A percentile compares a stretch with the other conserved stretches of the same genome.
Evolutionary conservation across 805 yeast species (phyloP).

Genomic region (Allodekkera sacchari): DNA sequence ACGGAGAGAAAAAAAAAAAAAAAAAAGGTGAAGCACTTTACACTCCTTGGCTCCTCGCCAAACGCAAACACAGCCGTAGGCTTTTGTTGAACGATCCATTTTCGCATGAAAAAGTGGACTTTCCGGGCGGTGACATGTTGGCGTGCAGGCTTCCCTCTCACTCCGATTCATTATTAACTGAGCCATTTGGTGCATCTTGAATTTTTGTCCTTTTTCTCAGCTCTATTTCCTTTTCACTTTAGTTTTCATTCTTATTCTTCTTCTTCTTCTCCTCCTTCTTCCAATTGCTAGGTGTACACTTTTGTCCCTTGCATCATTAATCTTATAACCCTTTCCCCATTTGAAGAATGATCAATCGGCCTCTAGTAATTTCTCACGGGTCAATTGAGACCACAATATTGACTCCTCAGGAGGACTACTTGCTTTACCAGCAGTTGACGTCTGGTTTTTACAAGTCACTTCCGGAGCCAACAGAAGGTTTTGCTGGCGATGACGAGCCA

Average conservation of each 20-base stretch:
- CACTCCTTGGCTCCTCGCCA: too few relatives aligned
- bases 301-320: not conserved
- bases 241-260: too few relatives aligned
- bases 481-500: constrained; percentile 83
- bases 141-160: too few relatives aligned
- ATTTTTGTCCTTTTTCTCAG: not conserved
- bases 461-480: constrained; percentile 76
- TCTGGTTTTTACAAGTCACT: constrained; percentile 75
- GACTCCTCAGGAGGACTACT: constrained; percentile 74
- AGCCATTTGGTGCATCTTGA: not conserved
- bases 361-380: constrained; percentile 78
- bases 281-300: not conserved
- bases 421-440: constrained; percentile 78
- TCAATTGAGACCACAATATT: constrained; percentile 79
- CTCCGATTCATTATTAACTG: too few relatives aligned
- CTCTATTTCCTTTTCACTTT: not conserved
- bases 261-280: not conserved
- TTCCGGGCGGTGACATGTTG: too few relatives aligned
- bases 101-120: too few relatives aligned
- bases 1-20: too few relatives aligned
- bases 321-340: not conserved
- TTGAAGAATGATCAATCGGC: constrained; percentile 38
- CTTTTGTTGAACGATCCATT: too few relatives aligned
- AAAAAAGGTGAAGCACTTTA: too few relatives aligned
- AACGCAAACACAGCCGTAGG: too few relatives aligned